Evolutionary conservation across 371 early-diverging fungal genomes (phyloP).

Genomic region (Chytridium lagenaria): DNA sequence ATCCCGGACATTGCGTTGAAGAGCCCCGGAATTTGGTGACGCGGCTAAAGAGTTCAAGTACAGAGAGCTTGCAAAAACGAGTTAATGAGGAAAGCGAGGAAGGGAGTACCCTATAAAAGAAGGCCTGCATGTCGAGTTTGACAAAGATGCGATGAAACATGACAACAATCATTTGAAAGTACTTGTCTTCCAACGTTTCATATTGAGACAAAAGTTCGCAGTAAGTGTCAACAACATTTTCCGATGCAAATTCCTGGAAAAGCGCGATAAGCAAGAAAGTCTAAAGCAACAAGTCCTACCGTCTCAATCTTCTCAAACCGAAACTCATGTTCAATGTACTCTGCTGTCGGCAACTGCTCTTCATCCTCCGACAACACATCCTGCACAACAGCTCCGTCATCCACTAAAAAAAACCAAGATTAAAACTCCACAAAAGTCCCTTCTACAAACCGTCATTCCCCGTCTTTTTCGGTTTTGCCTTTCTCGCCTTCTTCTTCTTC

Average conservation of each 20-base stretch:
- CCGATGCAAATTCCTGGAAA: conserved; percentile 60
- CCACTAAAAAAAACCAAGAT: not conserved
- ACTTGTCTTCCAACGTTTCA: conserved; percentile 53
- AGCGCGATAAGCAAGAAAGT: not conserved
- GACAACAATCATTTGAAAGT: conserved; percentile 59
- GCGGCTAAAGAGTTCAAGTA: conserved; percentile 67
- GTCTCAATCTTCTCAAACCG: conserved; percentile 64
- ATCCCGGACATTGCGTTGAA: conserved; percentile 46
- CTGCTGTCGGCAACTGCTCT: conserved; percentile 42
- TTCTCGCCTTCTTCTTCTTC: conserved; percentile 47
- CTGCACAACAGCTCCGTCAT: conserved; percentile 42
- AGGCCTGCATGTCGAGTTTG: conserved; percentile 59
- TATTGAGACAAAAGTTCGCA: conserved; percentile 60
- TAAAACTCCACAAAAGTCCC: not conserved
- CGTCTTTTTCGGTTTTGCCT: conserved; percentile 23
- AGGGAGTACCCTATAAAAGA: conserved; percentile 63
- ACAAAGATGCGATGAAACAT: conserved; percentile 76
- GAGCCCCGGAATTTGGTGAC: conserved; percentile 49
- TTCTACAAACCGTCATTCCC: conserved; percentile 20
- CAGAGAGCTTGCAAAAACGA: conserved; percentile 50
- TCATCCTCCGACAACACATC: conserved; percentile 44
- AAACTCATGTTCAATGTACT: conserved; percentile 61
- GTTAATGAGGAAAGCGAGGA: not conserved
- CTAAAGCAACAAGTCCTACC: conserved; percentile 44
- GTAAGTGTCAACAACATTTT: conserved; percentile 61